phyloP scores from a whole-genome alignment of 345 rosid species.

The Heritiera fomes region DNA sequence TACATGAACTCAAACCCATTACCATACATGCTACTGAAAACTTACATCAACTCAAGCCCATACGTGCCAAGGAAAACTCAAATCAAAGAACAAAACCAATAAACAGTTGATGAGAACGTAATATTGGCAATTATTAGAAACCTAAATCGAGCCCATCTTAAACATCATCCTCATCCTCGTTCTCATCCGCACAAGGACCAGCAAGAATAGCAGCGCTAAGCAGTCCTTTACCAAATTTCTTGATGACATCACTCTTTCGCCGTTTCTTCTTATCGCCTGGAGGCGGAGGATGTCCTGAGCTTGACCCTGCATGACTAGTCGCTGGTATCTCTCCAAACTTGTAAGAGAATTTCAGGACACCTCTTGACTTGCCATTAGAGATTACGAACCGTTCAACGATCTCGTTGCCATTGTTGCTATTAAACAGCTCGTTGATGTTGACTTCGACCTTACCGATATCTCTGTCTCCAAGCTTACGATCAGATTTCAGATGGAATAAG shows the following conservation, averaged over 20 bases:
- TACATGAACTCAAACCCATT: no score
- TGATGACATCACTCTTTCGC: background rate
- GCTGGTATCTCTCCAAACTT: constrained; percentile 39
- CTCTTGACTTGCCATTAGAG: constrained; percentile 41
- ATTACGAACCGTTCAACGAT: constrained; percentile 1
- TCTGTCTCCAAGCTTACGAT: constrained; percentile 14
- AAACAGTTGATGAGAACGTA: no score
- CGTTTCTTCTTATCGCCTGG: background rate
- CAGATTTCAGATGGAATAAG: constrained; percentile 33
- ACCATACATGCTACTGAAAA: no score
- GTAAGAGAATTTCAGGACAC: constrained; percentile 38
- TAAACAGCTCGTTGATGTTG: constrained; percentile 46
- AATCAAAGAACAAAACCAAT: no score
- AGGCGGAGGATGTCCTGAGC: background rate
- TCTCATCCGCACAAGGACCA: no score
- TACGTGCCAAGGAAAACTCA: no score
- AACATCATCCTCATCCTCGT: no score
- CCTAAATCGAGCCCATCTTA: no score
- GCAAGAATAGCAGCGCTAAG: no score
- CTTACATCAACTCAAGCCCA: no score
- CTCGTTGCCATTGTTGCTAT: background rate
- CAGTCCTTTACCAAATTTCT: no score
- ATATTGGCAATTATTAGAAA: no score
- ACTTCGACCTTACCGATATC: constrained; percentile 35
- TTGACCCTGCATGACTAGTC: background rate